A percentile compares a stretch with the other conserved stretches of the same genome.
phyloP scores from a whole-genome alignment of 176 grass and related monocot species.

The Paspalum notatum region DNA sequence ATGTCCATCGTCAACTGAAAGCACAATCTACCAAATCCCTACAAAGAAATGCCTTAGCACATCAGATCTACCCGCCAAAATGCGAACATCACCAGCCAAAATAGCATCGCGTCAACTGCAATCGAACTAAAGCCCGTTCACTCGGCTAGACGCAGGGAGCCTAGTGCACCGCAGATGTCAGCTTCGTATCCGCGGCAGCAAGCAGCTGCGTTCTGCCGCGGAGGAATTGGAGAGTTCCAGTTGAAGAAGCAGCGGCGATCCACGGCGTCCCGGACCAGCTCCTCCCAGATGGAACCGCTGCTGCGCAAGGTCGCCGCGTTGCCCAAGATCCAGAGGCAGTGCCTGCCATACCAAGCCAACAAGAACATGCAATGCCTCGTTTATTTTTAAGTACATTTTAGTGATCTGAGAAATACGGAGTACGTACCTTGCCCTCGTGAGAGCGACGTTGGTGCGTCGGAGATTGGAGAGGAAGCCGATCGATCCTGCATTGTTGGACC shows the following conservation, averaged over 20 bases:
- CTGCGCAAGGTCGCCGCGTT: constrained; percentile 50
- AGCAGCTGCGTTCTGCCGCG: background rate
- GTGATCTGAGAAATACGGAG: too few relatives aligned
- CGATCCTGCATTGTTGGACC: constrained; percentile 54
- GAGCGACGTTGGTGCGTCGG: constrained; percentile 63
- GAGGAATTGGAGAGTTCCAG: background rate
- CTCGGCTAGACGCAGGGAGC: background rate
- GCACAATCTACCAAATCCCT: background rate
- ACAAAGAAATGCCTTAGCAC: background rate
- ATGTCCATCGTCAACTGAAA: background rate
- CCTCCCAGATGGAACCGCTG: constrained; percentile 65
- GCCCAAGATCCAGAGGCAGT: constrained; percentile 77
- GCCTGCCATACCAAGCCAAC: constrained; percentile 31
- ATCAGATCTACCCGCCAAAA: background rate
- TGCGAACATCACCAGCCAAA: constrained; percentile 17
- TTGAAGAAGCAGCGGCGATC: constrained; percentile 61
- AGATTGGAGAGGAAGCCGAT: constrained; percentile 64
- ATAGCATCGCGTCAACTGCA: background rate
- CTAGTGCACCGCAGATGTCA: background rate
- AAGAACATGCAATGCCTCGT: background rate
- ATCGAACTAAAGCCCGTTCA: background rate
- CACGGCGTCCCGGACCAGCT: constrained; percentile 55
- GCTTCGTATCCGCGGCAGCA: background rate
- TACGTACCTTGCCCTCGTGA: constrained; percentile 74
- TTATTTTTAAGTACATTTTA: background rate